Evolutionary conservation across 345 rosid genomes (phyloP), one percentile per base, ranked within the genome.

Genomic region (Moricandia moricandioides): DNA sequence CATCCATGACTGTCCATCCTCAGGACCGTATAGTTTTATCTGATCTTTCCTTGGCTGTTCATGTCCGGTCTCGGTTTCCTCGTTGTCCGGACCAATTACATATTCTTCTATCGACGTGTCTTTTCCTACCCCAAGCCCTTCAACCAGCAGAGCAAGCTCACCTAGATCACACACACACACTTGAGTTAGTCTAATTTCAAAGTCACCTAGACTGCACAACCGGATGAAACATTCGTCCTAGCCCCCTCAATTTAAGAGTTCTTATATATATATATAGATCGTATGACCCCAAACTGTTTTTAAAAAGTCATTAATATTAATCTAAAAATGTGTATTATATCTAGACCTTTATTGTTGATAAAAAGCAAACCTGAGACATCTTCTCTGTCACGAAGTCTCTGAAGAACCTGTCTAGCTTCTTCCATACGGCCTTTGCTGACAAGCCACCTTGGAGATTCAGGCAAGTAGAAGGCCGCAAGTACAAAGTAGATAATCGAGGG

Each of bases 361-460:
- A 77, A 33, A 45, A 33, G 43, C 80, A 70, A 70, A 89, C 97
- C 96, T 82, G 94, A 86, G 78, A 88, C 96, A 79, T 92, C 98
- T 79, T 90, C 92, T 73, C 86, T 70, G 65, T 89, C 92, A 29
- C 98, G 92, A 51, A 92, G 82, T 65, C 79, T 83, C 82, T 92
- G 94, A 30, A 92, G 84, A 78, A 87, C 94, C 70, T 43, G 76
- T 68, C 83, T 88, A 16, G 98, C 98, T 86, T 92, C 89, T 8
- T 64, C 51, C 92, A 92, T 92, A 72, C 70, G 85, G 8, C 98
- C 94, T 84, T 90, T 92, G 57, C 98, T 90, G 39, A 90, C 96
- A 70, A 92, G 94, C 96, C 98, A 92, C 82, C 98, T 82, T 55
- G 98, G 98, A 24, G 98, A 90, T 74, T 92, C 98, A 8, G 96